Conservation (phyloP, 768 basidiomycete species). For the Kockovaella imperatae region DNA sequence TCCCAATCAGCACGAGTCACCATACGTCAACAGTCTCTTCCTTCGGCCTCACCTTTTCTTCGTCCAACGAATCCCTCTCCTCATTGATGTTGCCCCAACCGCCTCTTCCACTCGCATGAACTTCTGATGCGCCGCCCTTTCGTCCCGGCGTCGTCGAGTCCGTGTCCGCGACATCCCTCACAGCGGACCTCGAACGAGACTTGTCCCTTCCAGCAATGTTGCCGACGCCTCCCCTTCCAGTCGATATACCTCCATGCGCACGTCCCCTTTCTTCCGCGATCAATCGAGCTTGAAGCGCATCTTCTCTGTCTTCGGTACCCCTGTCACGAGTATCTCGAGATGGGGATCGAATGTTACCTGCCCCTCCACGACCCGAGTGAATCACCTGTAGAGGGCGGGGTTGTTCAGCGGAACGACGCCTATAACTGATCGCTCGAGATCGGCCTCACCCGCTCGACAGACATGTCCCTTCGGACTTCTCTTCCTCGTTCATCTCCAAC, state of each 20-base stretch:
- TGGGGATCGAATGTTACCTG: conserved; percentile 74
- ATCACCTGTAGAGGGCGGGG: conserved; percentile 25
- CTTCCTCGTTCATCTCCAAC: conserved; percentile 35
- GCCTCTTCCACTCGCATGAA: conserved; percentile 27
- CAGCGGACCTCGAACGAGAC: conserved; percentile 21
- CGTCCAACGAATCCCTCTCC: conserved; percentile 19
- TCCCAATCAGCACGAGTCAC: background rate
- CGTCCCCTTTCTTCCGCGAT: conserved; percentile 33
- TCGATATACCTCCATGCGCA: conserved; percentile 33
- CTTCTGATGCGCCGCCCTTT: conserved; percentile 10
- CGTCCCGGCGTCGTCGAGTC: conserved; percentile 3
- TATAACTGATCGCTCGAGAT: background rate
- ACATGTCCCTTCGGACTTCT: conserved; percentile 21
- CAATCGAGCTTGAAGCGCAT: conserved; percentile 31
- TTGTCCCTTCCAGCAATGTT: conserved; percentile 35
- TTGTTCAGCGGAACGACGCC: background rate
- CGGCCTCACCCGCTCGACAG: conserved; percentile 21
- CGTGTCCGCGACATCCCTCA: conserved; percentile 9
- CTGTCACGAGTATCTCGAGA: conserved; percentile 51
- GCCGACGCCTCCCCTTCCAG: conserved; percentile 43
- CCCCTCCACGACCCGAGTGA: conserved; percentile 65
- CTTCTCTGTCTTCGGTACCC: conserved; percentile 28
- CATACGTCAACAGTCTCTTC: background rate
- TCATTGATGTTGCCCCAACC: conserved; percentile 41
- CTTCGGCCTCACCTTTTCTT: conserved; percentile 22